Evolutionary conservation across 371 early-diverging fungal genomes (phyloP), one percentile per base, ranked within the genome.

Genomic region (Lichtheimia ramosa): DNA sequence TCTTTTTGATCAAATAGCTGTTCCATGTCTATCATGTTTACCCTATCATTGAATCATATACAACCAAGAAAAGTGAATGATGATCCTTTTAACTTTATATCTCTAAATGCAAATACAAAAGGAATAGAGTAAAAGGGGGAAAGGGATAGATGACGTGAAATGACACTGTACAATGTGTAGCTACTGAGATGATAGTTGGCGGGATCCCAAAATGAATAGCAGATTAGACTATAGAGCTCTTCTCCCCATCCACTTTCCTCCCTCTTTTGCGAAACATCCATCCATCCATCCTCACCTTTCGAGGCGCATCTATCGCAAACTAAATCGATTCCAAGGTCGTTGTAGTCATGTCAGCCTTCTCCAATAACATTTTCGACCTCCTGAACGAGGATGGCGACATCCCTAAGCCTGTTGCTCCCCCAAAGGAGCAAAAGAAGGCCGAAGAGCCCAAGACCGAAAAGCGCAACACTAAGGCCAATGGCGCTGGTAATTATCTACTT

Each of bases 361-460:
- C 76, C 68, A 75, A 79, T 64, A 88, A 88, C 77, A 75, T 71
- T 61, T 88, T 82, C 74, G 84, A 78, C 69, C 75, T 87, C 68
- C 81, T 89, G 66, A 79, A 77, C 48, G 86, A 89, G 55, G 83
- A 80, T 58, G 84, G 78, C 63, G 73, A 73, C 42, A 74, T 75
- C 68, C 73, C 69, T 58, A 54, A 65, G 54, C 60, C 66, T 55
- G 68, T 70, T 55, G 68, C 73, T 58, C 64, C 77, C 60, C 66
- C 71, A 52, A 72, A 73, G 71, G 66, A 57, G 54, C 54, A 64
- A 60, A 55, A 63, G 56, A 66, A 64, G 54, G 56, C 60, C 48
- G 75, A 71, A 43, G 71, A 78, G 61, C 46, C 70, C 55, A 65
- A 61, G 58, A 63, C 72, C 43, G 59, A 57, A 54, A 66, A 61